These are phyloP conservation scores for Paraphoma sp. DNA, from an alignment of 2,329 filamentous ascomycete genomes.

Conservation along the genomic window DNA sequence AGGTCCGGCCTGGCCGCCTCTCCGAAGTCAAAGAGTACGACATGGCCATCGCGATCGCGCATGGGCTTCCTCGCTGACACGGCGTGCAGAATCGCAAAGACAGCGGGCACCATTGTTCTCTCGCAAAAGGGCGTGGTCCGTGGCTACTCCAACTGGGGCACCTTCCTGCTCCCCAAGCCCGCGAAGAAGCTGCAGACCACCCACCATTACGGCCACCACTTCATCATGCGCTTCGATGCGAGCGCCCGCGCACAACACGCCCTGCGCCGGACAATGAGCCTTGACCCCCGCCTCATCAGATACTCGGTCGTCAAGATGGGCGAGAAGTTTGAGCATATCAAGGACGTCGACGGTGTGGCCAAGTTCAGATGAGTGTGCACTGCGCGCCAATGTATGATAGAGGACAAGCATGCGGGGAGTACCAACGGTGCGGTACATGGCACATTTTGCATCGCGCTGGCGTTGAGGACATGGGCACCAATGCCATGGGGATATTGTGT, in stretches of 20 bases:
- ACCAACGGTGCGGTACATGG: too few relatives aligned
- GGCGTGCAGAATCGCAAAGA: slow-evolving; percentile 77
- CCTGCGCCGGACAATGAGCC: slow-evolving; percentile 75
- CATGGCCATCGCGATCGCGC: background rate
- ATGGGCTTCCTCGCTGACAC: background rate
- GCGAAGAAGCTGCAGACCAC: slow-evolving; percentile 81
- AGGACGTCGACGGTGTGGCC: slow-evolving; percentile 62
- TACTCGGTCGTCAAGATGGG: slow-evolving; percentile 88
- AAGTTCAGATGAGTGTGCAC: slow-evolving; percentile 47
- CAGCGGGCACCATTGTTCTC: slow-evolving; percentile 83
- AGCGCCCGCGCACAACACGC: slow-evolving; percentile 74
- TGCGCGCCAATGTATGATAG: background rate
- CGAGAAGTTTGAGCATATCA: slow-evolving; percentile 66
- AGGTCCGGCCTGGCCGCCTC: slow-evolving; percentile 93
- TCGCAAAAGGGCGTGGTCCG: slow-evolving; percentile 86
- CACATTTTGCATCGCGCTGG: background rate
- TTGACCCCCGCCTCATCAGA: slow-evolving; percentile 91
- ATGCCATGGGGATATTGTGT: background rate
- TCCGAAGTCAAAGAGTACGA: slow-evolving; percentile 93
- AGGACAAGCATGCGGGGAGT: background rate
- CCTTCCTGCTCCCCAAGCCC: slow-evolving; percentile 83
- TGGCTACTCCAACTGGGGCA: slow-evolving; percentile 93
- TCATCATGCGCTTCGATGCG: slow-evolving; percentile 95
- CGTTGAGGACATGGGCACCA: background rate
- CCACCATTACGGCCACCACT: slow-evolving; percentile 90